phyloP scores from a whole-genome alignment of 1,139 yeast genomes.

The Suhomyces anneliseae region DNA sequence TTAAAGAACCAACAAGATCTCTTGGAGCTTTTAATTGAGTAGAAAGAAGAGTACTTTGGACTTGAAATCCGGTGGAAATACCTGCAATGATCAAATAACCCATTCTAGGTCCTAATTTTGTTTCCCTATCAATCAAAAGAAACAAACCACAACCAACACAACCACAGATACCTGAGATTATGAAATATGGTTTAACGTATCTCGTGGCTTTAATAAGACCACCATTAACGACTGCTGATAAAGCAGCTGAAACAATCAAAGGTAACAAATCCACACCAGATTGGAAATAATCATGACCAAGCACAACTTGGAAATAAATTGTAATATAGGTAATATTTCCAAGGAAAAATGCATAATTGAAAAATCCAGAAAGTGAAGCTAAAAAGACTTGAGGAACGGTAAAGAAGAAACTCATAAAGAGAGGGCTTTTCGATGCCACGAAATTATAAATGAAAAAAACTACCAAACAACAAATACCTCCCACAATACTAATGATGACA shows the following conservation, averaged over 20 bases:
- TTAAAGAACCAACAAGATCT: conserved; percentile 20
- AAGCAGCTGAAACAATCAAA: conserved; percentile 17
- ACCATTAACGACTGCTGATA: conserved; percentile 20
- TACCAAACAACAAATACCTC: conserved; percentile 16
- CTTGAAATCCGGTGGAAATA: conserved; percentile 20
- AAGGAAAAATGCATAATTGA: conserved; percentile 20
- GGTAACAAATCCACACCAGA: conserved; percentile 25
- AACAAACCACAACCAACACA: conserved; percentile 20
- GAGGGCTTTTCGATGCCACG: conserved; percentile 15
- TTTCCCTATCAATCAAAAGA: conserved; percentile 15
- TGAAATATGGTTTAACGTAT: conserved; percentile 17
- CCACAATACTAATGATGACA: conserved; percentile 16
- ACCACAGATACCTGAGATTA: conserved; percentile 19
- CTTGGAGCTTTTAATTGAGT: conserved; percentile 25
- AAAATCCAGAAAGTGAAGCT: conserved; percentile 14
- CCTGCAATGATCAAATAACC: conserved; percentile 23
- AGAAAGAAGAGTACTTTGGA: conserved; percentile 22
- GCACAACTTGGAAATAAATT: conserved; percentile 25
- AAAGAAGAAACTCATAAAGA: conserved; percentile 15
- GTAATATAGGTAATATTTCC: conserved; percentile 20
- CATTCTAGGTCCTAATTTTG: conserved; percentile 14
- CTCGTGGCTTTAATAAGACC: conserved; percentile 17
- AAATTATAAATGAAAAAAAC: conserved; percentile 19
- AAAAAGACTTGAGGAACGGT: conserved; percentile 16
- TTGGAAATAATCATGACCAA: conserved; percentile 18